A percentile compares a stretch with the other conserved stretches of the same genome.
phyloP scores from a whole-genome alignment of 352 stramenopile species.

The Phytopythium vexans region DNA sequence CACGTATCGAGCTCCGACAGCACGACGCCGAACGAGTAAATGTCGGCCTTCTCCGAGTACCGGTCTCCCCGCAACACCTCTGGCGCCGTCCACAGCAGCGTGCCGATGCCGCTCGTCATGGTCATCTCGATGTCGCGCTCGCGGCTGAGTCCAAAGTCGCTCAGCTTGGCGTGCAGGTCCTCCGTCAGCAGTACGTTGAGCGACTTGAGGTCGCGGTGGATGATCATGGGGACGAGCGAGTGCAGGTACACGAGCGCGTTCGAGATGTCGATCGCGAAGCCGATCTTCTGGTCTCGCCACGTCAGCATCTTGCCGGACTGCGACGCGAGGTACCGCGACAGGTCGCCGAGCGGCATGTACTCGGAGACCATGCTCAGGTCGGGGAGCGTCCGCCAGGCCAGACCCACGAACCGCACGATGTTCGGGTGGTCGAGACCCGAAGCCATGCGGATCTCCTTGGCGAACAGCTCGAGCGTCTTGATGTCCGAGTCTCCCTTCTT shows the following conservation, averaged over 20 bases:
- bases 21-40: constrained; percentile 56
- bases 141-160: constrained; percentile 52
- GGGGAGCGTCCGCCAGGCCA: no score
- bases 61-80: constrained; percentile 11
- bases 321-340: no score
- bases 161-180: constrained; percentile 44
- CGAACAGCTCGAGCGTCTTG: no score
- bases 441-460: no score
- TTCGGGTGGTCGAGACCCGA: no score
- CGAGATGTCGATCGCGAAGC: no score
- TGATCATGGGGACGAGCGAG: constrained; percentile 32
- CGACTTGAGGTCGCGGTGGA: constrained; percentile 18
- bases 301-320: no score
- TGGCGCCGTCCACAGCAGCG: constrained; percentile 37
- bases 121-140: constrained; percentile 36
- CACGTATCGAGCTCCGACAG: constrained; percentile 44
- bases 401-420: no score
- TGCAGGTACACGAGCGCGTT: constrained; percentile 55
- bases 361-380: no score
- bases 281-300: no score
- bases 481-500: no score
- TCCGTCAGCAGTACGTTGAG: constrained; percentile 40
- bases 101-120: constrained; percentile 47
- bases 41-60: constrained; percentile 43
- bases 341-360: no score